phyloP scores from a whole-genome alignment of 306 rosid genomes.

The Begonia loranthoides region DNA sequence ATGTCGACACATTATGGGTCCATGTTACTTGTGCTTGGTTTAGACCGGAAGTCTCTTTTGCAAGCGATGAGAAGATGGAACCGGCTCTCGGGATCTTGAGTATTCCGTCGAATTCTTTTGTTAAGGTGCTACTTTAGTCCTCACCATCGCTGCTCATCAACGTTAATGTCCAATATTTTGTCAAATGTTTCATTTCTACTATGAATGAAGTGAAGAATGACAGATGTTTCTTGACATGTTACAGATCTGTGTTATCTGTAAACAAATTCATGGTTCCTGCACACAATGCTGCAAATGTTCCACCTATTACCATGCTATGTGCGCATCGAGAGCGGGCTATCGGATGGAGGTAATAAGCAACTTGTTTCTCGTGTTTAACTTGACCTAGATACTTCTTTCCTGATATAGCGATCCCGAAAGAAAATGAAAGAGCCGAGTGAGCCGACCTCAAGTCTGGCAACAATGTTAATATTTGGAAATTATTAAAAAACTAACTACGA shows the following conservation, averaged over 20 bases:
- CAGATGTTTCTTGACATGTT: constrained; percentile 14
- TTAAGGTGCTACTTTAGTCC: constrained; percentile 48
- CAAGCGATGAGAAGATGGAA: constrained; percentile 96
- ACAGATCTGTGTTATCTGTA: constrained; percentile 97
- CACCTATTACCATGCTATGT: constrained; percentile 99
- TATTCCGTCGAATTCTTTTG: constrained; percentile 97
- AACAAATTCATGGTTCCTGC: constrained; percentile 97
- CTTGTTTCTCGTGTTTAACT: constrained; percentile 4
- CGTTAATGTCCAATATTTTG: constrained; percentile 10
- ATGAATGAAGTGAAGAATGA: no score
- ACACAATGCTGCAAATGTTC: constrained; percentile 98
- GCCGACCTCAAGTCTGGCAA: no score
- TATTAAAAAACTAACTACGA: no score
- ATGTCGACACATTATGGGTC: constrained; percentile 87
- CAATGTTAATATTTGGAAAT: no score
- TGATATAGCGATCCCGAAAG: no score
- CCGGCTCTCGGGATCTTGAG: constrained; percentile 97
- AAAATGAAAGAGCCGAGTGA: no score
- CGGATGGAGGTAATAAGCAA: constrained; percentile 88
- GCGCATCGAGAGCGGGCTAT: constrained; percentile 98
- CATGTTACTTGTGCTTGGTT: constrained; percentile 99
- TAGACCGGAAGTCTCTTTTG: constrained; percentile 92
- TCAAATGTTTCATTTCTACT: background rate
- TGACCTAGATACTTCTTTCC: no score
- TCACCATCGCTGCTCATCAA: background rate